These are phyloP conservation scores for Sporisorium sorghi DNA, from an alignment of 1,284 basidiomycete genomes.

Conservation along the genomic window DNA sequence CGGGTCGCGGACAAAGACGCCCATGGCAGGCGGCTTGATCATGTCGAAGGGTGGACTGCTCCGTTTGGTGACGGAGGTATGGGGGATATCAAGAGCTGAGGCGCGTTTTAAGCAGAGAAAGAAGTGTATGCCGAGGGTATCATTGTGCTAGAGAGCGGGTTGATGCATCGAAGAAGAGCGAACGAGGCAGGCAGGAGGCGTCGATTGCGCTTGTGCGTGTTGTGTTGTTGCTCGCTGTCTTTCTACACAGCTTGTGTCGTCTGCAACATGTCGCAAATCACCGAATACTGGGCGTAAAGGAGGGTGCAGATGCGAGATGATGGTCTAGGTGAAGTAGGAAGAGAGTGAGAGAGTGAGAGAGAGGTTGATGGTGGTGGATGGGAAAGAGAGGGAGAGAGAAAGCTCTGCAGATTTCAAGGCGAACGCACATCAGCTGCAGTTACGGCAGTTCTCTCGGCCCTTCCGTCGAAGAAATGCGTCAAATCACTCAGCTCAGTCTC, in stretches of 20 bases:
- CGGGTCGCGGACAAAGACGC: conserved; percentile 51
- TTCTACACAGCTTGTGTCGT: conserved; percentile 1
- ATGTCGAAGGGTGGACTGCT: conserved; percentile 10
- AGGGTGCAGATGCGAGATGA: neutral
- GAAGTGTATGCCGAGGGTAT: conserved; percentile 1
- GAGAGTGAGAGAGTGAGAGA: neutral
- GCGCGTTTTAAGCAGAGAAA: neutral
- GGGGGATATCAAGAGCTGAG: neutral
- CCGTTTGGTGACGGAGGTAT: neutral
- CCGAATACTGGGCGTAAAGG: neutral
- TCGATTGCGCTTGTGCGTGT: neutral
- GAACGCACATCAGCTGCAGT: too few relatives aligned
- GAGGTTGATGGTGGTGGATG: neutral
- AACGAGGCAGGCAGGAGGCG: neutral
- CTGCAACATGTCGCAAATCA: neutral
- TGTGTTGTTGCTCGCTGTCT: neutral
- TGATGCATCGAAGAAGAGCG: conserved; percentile 3
- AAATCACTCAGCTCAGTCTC: neutral
- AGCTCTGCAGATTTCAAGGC: neutral
- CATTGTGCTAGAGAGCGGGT: conserved; percentile 5
- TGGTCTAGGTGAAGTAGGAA: neutral
- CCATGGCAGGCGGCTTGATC: conserved; percentile 51
- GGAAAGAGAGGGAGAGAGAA: neutral
- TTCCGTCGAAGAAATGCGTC: conserved; percentile 3
- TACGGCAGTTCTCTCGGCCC: neutral